These are phyloP conservation scores for Boletellus sp. DNA, from an alignment of 1,284 basidiomycete species.

Conservation along the genomic window DNA sequence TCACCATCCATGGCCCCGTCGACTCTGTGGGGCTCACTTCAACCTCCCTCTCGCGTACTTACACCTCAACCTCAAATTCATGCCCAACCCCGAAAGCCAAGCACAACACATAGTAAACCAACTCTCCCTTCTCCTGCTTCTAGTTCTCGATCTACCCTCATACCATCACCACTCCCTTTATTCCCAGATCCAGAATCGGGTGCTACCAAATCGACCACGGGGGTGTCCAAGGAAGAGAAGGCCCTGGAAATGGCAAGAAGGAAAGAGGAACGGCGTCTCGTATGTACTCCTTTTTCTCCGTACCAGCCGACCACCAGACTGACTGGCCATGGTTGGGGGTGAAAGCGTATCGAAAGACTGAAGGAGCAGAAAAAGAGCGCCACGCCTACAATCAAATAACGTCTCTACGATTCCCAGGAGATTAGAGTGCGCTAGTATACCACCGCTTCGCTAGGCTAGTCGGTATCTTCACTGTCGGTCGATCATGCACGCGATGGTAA, in stretches of 20 bases:
- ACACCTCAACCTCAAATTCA: conserved; percentile 19
- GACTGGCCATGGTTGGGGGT: conserved; percentile 1
- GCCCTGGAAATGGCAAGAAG: conserved; percentile 84
- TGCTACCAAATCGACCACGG: conserved; percentile 19
- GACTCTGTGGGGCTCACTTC: conserved; percentile 21
- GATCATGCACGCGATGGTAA: no score
- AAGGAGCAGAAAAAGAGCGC: conserved; percentile 67
- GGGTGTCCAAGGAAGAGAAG: conserved; percentile 83
- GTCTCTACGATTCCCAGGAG: not conserved
- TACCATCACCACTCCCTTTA: conserved; percentile 23
- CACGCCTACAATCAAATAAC: not conserved
- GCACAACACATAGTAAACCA: not conserved
- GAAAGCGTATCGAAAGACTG: conserved; percentile 62
- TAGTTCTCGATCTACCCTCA: conserved; percentile 24
- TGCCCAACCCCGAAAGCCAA: conserved; percentile 8
- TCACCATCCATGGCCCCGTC: conserved; percentile 2
- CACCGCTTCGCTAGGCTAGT: no score
- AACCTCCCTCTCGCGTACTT: conserved; percentile 9
- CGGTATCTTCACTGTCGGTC: no score
- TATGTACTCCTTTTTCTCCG: conserved; percentile 30
- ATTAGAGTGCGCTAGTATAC: no score
- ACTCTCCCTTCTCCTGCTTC: conserved; percentile 14
- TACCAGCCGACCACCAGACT: not conserved
- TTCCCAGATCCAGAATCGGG: conserved; percentile 8
- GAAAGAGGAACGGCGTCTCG: conserved; percentile 85